Base-by-base conservation (phyloP, 2,329 filamentous ascomycete species). In the Saccharata proteae region DNA sequence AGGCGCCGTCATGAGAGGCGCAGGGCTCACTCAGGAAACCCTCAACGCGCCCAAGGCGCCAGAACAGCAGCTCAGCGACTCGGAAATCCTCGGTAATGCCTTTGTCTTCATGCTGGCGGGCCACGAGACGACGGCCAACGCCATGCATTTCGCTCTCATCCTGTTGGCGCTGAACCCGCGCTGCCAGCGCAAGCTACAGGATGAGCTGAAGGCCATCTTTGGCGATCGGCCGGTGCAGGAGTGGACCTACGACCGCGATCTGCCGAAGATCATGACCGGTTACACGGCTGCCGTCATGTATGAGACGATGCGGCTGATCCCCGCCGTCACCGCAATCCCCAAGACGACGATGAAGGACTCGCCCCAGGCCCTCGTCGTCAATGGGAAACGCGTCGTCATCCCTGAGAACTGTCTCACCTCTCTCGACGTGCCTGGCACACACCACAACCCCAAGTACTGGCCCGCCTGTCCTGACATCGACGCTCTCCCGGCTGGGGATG, bases 81-180 rank as follows among this genome's bases (percentile, higher is more conserved):
- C 65, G 4, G 78, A 85, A 34, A 77, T 86, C 36, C 58, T 80
- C 16, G 78, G 79, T 30, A 85, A 85, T 46, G 73, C 78, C 14
- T 70, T 70, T 37, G 62, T 69, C 29, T 57, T 72, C 38, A 66
- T 70, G 38, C 62, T 86, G 2, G 81, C 82, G 1, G 82, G 82
- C 9, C 80, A 90, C 53, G 82, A 90, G 54, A 86, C 81, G 2
- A 80, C 80, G 2, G 80, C 80, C 28, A 83, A 81, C 51, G 69
- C 71, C 4, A 62, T 85, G 22, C 77, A 86, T 55, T 85, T 81
- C 48, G 65, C 74, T 2, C 55, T 85, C 4, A 49, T 83, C 20
- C 67, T 74, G 42, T 66, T 88, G 5, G 81, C 80, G 10, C 68
- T 73, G 43, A 67, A 77, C 43, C 72, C 72, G 5, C 54, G 60